Conservation (phyloP, 1,284 basidiomycete genomes). For the Spongispora temasekensis region DNA sequence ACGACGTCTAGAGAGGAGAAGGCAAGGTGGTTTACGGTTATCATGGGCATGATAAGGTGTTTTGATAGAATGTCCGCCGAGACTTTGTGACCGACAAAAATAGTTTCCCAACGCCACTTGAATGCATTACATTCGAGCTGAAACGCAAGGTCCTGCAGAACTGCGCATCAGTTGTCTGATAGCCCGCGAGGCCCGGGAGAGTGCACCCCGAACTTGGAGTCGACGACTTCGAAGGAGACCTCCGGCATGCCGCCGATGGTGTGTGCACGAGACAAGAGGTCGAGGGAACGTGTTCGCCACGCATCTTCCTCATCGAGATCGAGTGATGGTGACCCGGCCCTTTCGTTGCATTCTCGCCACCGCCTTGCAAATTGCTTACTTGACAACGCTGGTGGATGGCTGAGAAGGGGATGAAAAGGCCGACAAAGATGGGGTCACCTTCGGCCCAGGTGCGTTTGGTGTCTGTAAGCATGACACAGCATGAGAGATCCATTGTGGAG, state of each 20-base stretch:
- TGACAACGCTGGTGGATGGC: slow-evolving; percentile 47
- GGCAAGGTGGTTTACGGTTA: slow-evolving; percentile 65
- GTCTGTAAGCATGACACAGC: slow-evolving; percentile 67
- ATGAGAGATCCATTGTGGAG: slow-evolving; percentile 55
- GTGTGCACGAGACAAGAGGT: slow-evolving; percentile 56
- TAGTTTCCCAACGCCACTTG: slow-evolving; percentile 78
- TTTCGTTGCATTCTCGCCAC: slow-evolving; percentile 61
- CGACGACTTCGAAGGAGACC: slow-evolving; percentile 55
- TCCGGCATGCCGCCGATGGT: slow-evolving; percentile 58
- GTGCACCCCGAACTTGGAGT: slow-evolving; percentile 60
- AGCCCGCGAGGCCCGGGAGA: slow-evolving; percentile 1
- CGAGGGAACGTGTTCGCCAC: slow-evolving; percentile 56
- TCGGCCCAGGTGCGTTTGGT: slow-evolving; percentile 75
- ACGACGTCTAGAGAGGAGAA: slow-evolving; percentile 61
- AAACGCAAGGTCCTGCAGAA: slow-evolving; percentile 57
- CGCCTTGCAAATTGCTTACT: slow-evolving; percentile 63
- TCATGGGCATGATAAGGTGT: slow-evolving; percentile 73
- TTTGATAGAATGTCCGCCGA: slow-evolving; percentile 72
- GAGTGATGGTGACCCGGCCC: slow-evolving; percentile 27
- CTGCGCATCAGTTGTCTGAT: slow-evolving; percentile 16
- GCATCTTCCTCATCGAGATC: slow-evolving; percentile 48
- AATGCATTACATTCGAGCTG: slow-evolving; percentile 58
- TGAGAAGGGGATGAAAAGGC: slow-evolving; percentile 20
- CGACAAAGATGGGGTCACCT: slow-evolving; percentile 45
- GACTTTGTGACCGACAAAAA: slow-evolving; percentile 57